Conservation (phyloP, 169 alveolate species). For the Fabrea salina region DNA sequence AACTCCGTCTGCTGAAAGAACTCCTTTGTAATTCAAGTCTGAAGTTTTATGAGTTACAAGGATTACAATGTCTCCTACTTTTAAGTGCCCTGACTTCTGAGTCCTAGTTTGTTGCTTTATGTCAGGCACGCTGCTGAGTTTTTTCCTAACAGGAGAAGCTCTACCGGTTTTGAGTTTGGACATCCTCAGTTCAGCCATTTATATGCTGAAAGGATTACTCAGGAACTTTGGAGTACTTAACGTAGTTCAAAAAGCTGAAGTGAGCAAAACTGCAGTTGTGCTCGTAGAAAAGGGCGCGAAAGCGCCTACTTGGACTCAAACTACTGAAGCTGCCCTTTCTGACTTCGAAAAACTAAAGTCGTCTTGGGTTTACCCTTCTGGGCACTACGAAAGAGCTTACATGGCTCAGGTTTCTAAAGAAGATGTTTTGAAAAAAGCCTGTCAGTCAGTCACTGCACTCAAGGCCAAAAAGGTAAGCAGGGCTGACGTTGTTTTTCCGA, state of each 20-base stretch:
- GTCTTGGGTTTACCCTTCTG: slow-evolving; percentile 16
- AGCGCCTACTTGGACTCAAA: too few species aligned
- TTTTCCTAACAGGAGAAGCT: too few species aligned
- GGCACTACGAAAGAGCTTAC: background rate
- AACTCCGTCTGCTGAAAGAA: slow-evolving; percentile 27
- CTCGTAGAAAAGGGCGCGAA: too few species aligned
- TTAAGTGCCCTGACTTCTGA: background rate
- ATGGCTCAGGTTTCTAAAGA: too few species aligned
- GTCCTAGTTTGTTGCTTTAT: background rate
- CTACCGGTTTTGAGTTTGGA: too few species aligned
- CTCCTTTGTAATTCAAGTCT: background rate
- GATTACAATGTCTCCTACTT: slow-evolving; percentile 6
- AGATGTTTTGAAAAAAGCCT: slow-evolving; percentile 15
- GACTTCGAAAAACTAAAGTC: slow-evolving; percentile 21
- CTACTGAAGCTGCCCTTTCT: background rate
- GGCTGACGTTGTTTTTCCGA: slow-evolving; percentile 29
- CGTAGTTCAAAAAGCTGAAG: too few species aligned
- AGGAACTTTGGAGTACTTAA: too few species aligned
- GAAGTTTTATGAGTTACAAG: background rate
- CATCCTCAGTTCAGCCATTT: too few species aligned
- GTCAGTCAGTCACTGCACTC: background rate
- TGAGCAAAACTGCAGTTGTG: too few species aligned
- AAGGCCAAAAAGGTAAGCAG: background rate
- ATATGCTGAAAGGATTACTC: too few species aligned
- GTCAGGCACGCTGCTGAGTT: background rate